Conservation (phyloP, 129 eudicot genomes). For the Arctium minus region DNA sequence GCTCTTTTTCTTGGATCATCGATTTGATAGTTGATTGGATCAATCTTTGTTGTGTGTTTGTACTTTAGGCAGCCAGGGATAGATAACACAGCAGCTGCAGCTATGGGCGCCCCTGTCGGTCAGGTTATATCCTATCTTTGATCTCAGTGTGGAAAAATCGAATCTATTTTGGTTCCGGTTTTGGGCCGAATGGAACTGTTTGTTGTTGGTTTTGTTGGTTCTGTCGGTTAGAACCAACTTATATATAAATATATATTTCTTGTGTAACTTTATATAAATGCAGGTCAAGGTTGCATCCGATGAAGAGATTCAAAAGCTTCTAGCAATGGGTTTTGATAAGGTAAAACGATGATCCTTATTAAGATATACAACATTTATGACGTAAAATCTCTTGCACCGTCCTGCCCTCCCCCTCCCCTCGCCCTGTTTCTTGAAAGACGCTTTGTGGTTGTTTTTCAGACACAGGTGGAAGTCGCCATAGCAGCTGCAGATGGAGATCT, state of each 20-base stretch:
- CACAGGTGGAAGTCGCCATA: slow-evolving; percentile 94
- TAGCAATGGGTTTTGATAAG: slow-evolving; percentile 97
- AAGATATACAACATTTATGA: background rate
- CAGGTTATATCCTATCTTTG: slow-evolving; percentile 45
- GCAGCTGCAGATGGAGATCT: slow-evolving; percentile 94
- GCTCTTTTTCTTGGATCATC: background rate
- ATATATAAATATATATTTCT: background rate
- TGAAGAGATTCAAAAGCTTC: slow-evolving; percentile 69
- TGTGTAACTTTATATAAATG: slow-evolving; percentile 14
- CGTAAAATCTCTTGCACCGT: background rate
- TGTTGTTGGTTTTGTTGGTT: background rate
- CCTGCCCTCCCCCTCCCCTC: background rate
- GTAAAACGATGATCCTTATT: slow-evolving; percentile 30
- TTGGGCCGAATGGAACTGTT: background rate
- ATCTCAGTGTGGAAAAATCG: background rate
- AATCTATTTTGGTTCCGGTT: background rate
- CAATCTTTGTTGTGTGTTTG: slow-evolving; percentile 11
- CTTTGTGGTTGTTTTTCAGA: slow-evolving; percentile 46
- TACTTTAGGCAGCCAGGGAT: slow-evolving; percentile 50
- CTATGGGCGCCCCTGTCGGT: slow-evolving; percentile 26
- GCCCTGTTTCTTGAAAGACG: background rate
- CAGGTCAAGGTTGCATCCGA: slow-evolving; percentile 63
- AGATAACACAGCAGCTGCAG: slow-evolving; percentile 40
- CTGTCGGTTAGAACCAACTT: background rate
- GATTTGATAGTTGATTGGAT: slow-evolving; percentile 10